phyloP scores from a whole-genome alignment of 1,284 basidiomycete species.

The Heterobasidion occidentale region DNA sequence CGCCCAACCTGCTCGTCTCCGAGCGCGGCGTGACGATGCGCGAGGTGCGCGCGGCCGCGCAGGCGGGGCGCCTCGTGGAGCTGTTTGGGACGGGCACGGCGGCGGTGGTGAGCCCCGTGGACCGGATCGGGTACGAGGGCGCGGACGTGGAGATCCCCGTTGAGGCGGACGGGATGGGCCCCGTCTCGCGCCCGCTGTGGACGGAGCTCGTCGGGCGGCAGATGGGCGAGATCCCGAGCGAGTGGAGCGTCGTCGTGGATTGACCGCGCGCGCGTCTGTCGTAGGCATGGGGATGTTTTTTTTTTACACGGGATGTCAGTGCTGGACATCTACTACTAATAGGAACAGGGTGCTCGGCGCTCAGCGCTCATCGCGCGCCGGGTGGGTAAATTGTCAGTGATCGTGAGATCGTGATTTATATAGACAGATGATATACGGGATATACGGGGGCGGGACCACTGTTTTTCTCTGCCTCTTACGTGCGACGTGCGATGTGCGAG shows the following conservation, averaged over 20 bases:
- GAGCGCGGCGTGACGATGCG: constrained; percentile 88
- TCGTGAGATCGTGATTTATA: no score
- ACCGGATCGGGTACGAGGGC: constrained; percentile 84
- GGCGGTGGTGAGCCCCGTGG: constrained; percentile 77
- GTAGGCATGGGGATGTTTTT: no score
- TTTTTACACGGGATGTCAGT: no score
- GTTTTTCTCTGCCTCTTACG: no score
- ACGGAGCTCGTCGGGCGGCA: constrained; percentile 87
- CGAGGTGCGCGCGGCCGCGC: constrained; percentile 74
- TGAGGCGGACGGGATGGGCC: constrained; percentile 83
- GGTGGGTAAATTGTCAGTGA: no score
- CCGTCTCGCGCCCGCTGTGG: constrained; percentile 77
- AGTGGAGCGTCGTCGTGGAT: background rate
- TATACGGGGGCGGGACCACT: no score
- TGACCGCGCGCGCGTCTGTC: background rate
- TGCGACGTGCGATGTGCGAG: no score
- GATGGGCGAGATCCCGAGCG: constrained; percentile 60
- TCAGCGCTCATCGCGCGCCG: no score
- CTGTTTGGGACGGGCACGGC: constrained; percentile 94
- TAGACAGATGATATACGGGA: no score
- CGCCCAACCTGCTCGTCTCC: constrained; percentile 63
- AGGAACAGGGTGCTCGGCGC: no score
- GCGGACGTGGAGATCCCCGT: constrained; percentile 81
- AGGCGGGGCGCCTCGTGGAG: constrained; percentile 73
- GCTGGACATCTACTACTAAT: no score